These are phyloP conservation scores for Puya raimondii DNA, from an alignment of 176 grass and related monocot species.

Conservation along the genomic window DNA sequence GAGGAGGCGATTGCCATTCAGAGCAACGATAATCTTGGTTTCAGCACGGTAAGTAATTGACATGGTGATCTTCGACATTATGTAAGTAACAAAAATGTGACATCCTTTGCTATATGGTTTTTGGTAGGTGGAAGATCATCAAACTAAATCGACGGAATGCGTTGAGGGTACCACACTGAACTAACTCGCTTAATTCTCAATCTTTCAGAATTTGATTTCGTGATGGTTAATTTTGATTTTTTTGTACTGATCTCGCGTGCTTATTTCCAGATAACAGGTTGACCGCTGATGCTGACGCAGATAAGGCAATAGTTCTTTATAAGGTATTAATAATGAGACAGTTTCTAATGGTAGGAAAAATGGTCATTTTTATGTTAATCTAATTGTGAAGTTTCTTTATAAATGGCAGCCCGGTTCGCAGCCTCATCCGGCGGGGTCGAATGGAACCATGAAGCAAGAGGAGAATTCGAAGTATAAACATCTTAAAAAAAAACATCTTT, in stretches of 20 bases:
- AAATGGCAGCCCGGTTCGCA: slow-evolving; percentile 62
- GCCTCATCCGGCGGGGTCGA: slow-evolving; percentile 27
- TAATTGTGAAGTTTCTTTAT: slow-evolving; percentile 30
- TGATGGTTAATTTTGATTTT: background rate
- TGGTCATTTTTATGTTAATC: slow-evolving; percentile 1
- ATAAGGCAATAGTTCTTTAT: slow-evolving; percentile 84
- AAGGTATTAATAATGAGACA: slow-evolving; percentile 41
- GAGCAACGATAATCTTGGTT: slow-evolving; percentile 54
- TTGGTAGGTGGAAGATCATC: slow-evolving; percentile 53
- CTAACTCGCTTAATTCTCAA: slow-evolving; percentile 14
- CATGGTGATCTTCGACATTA: slow-evolving; percentile 7
- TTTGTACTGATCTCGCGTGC: slow-evolving; percentile 18
- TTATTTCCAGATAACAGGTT: slow-evolving; percentile 32
- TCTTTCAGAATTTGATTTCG: background rate
- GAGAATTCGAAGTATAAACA: slow-evolving; percentile 90
- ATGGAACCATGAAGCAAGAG: slow-evolving; percentile 45
- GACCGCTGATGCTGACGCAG: slow-evolving; percentile 45
- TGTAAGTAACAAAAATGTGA: slow-evolving; percentile 20
- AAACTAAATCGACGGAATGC: slow-evolving; percentile 50
- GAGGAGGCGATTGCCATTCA: slow-evolving; percentile 79
- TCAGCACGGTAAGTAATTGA: slow-evolving; percentile 46
- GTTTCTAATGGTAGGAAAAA: background rate
- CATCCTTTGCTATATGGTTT: slow-evolving; percentile 29
- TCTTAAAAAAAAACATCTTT: background rate
- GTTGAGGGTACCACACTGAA: slow-evolving; percentile 36